Evolutionary conservation across 2,329 filamentous ascomycete species (phyloP).

Genomic region (Monosporascus ibericus): DNA sequence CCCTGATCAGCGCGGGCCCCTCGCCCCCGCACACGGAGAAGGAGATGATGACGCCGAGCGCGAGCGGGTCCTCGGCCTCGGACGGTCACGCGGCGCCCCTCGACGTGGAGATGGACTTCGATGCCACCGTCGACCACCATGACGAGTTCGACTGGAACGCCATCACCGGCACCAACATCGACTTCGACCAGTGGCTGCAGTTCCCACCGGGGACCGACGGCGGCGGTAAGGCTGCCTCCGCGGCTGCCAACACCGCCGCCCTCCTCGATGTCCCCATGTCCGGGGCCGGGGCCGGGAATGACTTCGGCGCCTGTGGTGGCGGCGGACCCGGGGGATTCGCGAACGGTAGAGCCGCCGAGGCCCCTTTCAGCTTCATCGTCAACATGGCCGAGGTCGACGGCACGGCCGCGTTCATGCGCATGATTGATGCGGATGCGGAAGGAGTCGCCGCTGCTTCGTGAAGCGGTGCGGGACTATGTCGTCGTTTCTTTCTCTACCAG

Average conservation of each 20-base stretch:
- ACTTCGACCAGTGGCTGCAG: slow-evolving; percentile 54
- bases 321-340: neutral
- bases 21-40: slow-evolving; percentile 40
- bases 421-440: neutral
- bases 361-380: neutral
- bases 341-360: neutral
- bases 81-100: slow-evolving; percentile 32
- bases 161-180: slow-evolving; percentile 45
- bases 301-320: neutral
- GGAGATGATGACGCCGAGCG: slow-evolving; percentile 39
- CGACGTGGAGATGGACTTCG: slow-evolving; percentile 40
- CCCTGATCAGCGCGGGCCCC: slow-evolving; percentile 24
- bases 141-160: slow-evolving; percentile 51
- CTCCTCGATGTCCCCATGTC: too few species aligned
- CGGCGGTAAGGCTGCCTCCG: slow-evolving; percentile 30
- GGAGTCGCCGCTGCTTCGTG: neutral
- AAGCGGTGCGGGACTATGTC: neutral
- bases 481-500: too few species aligned
- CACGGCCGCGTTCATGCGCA: neutral
- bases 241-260: neutral
- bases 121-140: slow-evolving; percentile 30
- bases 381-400: slow-evolving; percentile 1
- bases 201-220: slow-evolving; percentile 39
- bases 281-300: neutral
- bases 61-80: slow-evolving; percentile 31